Percentiles rank a stretch among this genome's conserved stretches.
phyloP scores from a whole-genome alignment of 495 filamentous ascomycete species.

The Penicilliopsis zonata region DNA sequence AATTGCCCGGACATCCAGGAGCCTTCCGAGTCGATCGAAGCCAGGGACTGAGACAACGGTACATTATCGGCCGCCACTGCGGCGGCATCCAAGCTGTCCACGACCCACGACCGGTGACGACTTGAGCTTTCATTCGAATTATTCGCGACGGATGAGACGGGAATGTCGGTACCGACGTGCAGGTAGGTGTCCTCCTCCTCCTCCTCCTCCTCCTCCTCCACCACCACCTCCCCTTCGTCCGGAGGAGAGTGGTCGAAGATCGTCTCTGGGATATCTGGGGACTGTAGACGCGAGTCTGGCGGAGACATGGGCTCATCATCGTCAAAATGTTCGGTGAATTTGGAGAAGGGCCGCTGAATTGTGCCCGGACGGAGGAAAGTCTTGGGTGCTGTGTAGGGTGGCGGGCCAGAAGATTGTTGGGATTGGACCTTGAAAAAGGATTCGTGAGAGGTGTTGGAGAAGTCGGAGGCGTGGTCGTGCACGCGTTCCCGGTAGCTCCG shows the following conservation, averaged over 20 bases:
- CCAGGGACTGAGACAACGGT: constrained; percentile 58
- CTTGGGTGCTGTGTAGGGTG: constrained; percentile 28
- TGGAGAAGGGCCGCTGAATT: constrained; percentile 70
- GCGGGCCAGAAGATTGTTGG: constrained; percentile 20
- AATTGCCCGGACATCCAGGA: constrained; percentile 80
- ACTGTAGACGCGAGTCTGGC: constrained; percentile 68
- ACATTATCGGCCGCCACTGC: constrained; percentile 26
- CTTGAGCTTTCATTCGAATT: constrained; percentile 18
- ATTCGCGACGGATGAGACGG: constrained; percentile 14
- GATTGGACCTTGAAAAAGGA: constrained; percentile 46
- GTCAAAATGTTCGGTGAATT: constrained; percentile 86
- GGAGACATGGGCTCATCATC: constrained; percentile 77
- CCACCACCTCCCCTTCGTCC: constrained; percentile 13
- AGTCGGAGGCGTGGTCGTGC: constrained; percentile 38
- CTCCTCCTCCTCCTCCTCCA: too few species aligned
- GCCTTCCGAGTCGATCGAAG: constrained; percentile 80
- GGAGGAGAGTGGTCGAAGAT: constrained; percentile 10
- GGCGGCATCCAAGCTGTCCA: constrained; percentile 22
- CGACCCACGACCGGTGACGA: constrained; percentile 22
- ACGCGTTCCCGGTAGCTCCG: constrained; percentile 46
- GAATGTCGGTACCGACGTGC: constrained; percentile 11
- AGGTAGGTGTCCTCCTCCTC: constrained; percentile 13
- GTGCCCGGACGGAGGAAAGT: constrained; percentile 36
- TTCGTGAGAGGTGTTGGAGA: constrained; percentile 80
- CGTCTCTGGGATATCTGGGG: constrained; percentile 34